Evolutionary conservation across 2,329 filamentous ascomycete species (phyloP), one percentile per base, ranked within the genome.

Genomic region (Scedosporium dehoogii): DNA sequence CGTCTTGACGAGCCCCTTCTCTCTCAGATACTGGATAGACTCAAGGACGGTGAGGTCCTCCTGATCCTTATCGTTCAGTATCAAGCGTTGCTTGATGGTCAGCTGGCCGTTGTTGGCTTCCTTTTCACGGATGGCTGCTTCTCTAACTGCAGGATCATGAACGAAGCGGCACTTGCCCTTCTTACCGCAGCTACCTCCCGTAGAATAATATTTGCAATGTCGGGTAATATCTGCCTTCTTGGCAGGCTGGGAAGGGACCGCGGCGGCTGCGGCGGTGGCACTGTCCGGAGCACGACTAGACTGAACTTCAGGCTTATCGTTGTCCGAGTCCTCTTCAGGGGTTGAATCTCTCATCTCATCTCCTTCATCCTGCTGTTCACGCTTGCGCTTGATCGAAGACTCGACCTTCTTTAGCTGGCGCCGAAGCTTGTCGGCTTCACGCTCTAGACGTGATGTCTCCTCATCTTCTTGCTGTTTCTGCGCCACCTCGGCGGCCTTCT

Each of bases 111-210:
- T 84, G 67, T 88, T 88, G 68, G 80, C 78, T 68, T 85, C 84
- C 64, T 85, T 81, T 70, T 87, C 85, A 69, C 80, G 81, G 58
- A 88, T 77, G 63, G 85, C 85, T 66, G 83, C 83, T 68, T 85
- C 83, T 67, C 85, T 80, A 63, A 86, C 81, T 65, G 82, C 81
- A 18, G 81, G 79, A 70, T 88, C 85, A 72, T 88, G 85, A 66
- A 87, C 84, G 74, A 88, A 88, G 75, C 85, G 85, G 78, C 85
- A 88, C 84, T 88, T 88, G 84, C 84, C 84, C 81, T 87, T 87
- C 80, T 88, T 88, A 60, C 85, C 85, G 74, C 85, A 88, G 63
- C 79, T 85, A 64, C 85, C 85, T 67, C 85, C 85, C 60, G 85
- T 88, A 46, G 85, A 86, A 71, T 83, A 88, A 73, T 88, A 88